Conservation (phyloP, 352 stramenopile genomes). For the Hyaloperonospora arabidopsidis region DNA sequence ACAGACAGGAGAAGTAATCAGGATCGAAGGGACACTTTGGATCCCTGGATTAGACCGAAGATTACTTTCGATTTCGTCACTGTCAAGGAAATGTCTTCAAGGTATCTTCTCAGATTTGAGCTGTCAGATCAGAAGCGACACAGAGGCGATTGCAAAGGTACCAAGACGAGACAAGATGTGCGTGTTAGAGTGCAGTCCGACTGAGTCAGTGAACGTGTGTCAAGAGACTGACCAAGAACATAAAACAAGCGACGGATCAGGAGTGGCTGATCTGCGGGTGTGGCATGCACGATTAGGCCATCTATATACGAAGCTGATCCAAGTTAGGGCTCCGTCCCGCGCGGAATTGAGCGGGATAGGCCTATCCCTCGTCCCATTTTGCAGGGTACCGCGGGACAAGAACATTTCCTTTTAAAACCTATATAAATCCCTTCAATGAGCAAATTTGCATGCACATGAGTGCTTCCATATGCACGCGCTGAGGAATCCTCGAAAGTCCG, state of each 20-base stretch:
- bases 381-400: too few relatives aligned
- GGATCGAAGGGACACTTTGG: not conserved
- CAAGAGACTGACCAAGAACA: not conserved
- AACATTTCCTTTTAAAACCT: too few relatives aligned
- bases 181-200: not conserved
- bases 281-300: slow-evolving; percentile 1
- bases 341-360: too few relatives aligned
- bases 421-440: too few relatives aligned
- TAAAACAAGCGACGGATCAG: not conserved
- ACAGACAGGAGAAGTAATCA: not conserved
- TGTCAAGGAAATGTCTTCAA: not conserved
- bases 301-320: not conserved
- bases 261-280: not conserved
- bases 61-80: not conserved
- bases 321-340: too few relatives aligned
- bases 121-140: not conserved
- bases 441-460: too few relatives aligned
- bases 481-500: too few relatives aligned
- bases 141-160: not conserved
- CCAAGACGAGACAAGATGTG: not conserved
- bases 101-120: not conserved
- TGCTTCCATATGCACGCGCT: too few relatives aligned
- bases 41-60: not conserved
- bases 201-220: not conserved
- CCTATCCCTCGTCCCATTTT: too few relatives aligned